A percentile compares a stretch with the other conserved stretches of the same genome.
Evolutionary conservation across 2,329 filamentous ascomycete species (phyloP).

Genomic region (Moelleriella libera): DNA sequence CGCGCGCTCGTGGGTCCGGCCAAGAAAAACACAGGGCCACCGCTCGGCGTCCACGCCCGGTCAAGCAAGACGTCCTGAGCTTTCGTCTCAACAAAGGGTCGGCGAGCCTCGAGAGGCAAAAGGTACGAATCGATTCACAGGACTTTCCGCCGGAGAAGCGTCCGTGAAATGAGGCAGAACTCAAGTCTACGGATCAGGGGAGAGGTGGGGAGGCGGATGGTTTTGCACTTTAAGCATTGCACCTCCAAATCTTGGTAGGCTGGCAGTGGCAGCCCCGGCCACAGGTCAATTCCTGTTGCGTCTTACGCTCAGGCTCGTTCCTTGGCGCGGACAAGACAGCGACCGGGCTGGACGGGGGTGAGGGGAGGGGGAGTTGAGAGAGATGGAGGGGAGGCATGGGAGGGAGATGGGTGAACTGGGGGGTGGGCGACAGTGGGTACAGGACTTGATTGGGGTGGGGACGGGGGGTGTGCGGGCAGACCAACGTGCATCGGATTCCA

Average conservation of each 20-base stretch:
- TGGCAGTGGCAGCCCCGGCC: no score
- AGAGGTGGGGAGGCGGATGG: constrained; percentile 4
- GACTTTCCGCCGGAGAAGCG: constrained; percentile 1
- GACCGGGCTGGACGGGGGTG: constrained; percentile 1
- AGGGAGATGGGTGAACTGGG: background rate
- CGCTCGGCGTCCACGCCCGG: background rate
- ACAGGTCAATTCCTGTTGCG: background rate
- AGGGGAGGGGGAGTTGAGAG: constrained; percentile 1
- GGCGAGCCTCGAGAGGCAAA: constrained; percentile 2
- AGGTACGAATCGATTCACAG: background rate
- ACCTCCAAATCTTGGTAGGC: background rate
- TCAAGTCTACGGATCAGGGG: background rate
- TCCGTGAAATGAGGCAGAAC: constrained; percentile 1
- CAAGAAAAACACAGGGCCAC: background rate
- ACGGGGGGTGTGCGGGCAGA: no score
- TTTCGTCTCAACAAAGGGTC: constrained; percentile 1
- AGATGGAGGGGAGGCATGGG: no score
- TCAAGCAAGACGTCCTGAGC: constrained; percentile 1
- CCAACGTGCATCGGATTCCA: no score
- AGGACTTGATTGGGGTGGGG: background rate
- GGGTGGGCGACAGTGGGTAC: background rate
- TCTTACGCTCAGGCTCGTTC: constrained; percentile 1
- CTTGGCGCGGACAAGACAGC: constrained; percentile 1
- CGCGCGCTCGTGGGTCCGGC: background rate
- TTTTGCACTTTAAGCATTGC: constrained; percentile 3